Conservation (phyloP, 192 early-diverging fungal genomes). For the Coemansia sp. region DNA sequence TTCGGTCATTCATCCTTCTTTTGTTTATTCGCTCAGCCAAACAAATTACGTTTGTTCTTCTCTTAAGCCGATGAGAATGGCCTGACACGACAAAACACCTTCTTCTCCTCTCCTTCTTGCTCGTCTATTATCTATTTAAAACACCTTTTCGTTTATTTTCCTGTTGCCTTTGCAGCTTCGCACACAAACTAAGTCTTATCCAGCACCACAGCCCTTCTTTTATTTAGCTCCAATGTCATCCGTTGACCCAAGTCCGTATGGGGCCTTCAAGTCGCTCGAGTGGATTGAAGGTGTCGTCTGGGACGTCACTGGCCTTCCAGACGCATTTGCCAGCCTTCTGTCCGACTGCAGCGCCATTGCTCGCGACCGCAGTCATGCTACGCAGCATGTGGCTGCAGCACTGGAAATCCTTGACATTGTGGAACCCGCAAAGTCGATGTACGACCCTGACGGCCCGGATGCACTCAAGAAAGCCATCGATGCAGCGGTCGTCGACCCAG, state of each 20-base stretch:
- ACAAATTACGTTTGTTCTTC: no score
- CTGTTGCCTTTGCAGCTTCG: no score
- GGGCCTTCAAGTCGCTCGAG: constrained; percentile 40
- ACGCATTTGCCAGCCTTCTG: constrained; percentile 37
- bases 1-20: no score
- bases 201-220: no score
- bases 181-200: no score
- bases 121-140: no score
- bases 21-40: no score
- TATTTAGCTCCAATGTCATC: constrained; percentile 3
- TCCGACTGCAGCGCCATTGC: constrained; percentile 29
- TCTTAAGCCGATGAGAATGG: no score
- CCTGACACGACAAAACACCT: no score
- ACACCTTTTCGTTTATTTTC: no score
- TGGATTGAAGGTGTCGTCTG: constrained; percentile 40
- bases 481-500: constrained; percentile 13
- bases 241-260: constrained; percentile 14
- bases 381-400: constrained; percentile 16
- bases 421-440: constrained; percentile 25
- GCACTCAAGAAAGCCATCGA: constrained; percentile 30
- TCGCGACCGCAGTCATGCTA: constrained; percentile 17
- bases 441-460: constrained; percentile 28
- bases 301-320: constrained; percentile 44
- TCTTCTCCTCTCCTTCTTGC: no score
- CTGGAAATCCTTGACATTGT: constrained; percentile 18